Evolutionary conservation across 352 stramenopile genomes (phyloP).

Genomic region (Pythium aristosporum): DNA sequence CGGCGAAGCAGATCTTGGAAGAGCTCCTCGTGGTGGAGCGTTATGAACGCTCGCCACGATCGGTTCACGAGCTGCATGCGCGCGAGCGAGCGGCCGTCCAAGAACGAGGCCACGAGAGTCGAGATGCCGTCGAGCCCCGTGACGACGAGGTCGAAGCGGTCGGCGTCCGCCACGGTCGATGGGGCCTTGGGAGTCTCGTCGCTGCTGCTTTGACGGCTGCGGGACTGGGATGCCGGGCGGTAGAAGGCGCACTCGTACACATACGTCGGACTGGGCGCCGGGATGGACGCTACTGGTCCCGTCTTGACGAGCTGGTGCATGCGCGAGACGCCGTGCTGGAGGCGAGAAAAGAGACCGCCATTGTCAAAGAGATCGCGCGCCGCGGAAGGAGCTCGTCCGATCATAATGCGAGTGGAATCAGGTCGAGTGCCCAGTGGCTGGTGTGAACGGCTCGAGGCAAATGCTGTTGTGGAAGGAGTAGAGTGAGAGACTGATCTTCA

Average conservation of each 20-base stretch:
- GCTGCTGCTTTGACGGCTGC: not conserved
- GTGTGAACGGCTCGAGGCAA: not conserved
- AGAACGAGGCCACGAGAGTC: slow-evolving; percentile 46
- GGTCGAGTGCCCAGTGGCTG: not conserved
- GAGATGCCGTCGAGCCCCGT: slow-evolving; percentile 50
- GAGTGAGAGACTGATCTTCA: not conserved
- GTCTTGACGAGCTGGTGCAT: slow-evolving; percentile 23
- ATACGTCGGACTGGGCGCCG: not conserved
- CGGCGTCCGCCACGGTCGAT: not conserved
- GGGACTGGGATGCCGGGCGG: not conserved
- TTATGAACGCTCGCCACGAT: slow-evolving; percentile 41
- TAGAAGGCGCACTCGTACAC: slow-evolving; percentile 16
- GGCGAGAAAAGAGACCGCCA: slow-evolving; percentile 11
- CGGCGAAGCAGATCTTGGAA: slow-evolving; percentile 37
- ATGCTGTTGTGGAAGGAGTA: slow-evolving; percentile 4
- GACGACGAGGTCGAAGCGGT: slow-evolving; percentile 30
- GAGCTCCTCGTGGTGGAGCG: slow-evolving; percentile 37
- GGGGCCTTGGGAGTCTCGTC: not conserved
- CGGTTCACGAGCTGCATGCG: slow-evolving; percentile 42
- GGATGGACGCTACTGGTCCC: not conserved
- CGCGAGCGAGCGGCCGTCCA: slow-evolving; percentile 48
- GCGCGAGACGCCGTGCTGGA: slow-evolving; percentile 17
- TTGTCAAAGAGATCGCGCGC: slow-evolving; percentile 18
- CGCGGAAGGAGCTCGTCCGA: slow-evolving; percentile 13
- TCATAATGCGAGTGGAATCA: slow-evolving; percentile 5